These are phyloP conservation scores for Solanum chacoense DNA, from an alignment of 305 asterid species.

Conservation along the genomic window DNA sequence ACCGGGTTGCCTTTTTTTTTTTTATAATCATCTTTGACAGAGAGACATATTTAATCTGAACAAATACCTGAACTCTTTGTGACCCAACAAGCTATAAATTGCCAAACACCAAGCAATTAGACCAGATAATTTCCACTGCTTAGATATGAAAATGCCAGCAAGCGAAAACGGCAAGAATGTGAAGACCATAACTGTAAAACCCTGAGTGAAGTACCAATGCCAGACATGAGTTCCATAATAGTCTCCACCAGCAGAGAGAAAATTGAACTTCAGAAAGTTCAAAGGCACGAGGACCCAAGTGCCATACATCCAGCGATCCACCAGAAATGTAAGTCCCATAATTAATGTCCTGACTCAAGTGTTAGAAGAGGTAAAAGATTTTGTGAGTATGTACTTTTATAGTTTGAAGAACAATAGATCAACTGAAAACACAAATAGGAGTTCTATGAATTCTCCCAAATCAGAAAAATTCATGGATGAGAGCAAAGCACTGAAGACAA, in stretches of 20 bases:
- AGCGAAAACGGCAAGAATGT: conserved; percentile 65
- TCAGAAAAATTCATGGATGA: neutral
- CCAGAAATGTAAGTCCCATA: conserved; percentile 60
- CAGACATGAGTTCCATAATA: conserved; percentile 98
- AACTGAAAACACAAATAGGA: neutral
- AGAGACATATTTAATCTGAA: neutral
- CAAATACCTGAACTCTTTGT: conserved; percentile 92
- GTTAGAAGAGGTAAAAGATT: conserved; percentile 1
- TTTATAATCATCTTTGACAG: neutral
- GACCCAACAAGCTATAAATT: conserved; percentile 81
- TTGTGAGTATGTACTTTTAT: neutral
- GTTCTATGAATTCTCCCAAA: neutral
- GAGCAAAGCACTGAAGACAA: neutral
- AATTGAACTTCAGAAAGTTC: conserved; percentile 81
- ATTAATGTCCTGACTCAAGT: conserved; percentile 56
- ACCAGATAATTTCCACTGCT: conserved; percentile 69
- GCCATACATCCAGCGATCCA: conserved; percentile 80
- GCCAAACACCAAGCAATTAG: conserved; percentile 80
- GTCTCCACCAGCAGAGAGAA: conserved; percentile 92
- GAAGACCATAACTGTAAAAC: conserved; percentile 85
- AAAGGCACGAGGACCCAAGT: conserved; percentile 88
- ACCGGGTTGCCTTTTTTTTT: neutral
- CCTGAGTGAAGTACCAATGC: conserved; percentile 98
- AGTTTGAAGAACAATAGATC: neutral
- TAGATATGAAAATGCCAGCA: conserved; percentile 54